These are phyloP conservation scores for Uronychia binucleata DNA, from an alignment of 73 alveolate species.

Conservation along the genomic window DNA sequence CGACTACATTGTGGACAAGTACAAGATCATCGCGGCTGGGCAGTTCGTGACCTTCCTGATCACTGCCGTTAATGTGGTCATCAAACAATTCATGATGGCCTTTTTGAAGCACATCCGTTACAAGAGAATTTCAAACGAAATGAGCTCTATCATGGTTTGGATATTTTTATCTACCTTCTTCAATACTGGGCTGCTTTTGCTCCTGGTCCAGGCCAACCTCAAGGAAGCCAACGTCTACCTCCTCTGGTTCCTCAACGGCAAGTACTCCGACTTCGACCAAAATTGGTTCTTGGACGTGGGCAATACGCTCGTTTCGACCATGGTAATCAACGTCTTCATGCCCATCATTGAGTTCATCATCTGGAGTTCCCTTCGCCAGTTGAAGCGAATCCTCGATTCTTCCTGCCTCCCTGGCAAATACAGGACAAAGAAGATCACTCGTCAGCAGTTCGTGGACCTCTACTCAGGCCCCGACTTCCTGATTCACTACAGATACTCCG, in stretches of 20 bases:
- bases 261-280: conserved; percentile 10
- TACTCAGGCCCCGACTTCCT: conserved; percentile 37
- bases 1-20: neutral
- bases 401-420: neutral
- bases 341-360: conserved; percentile 27
- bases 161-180: conserved; percentile 21
- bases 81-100: neutral
- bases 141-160: conserved; percentile 14
- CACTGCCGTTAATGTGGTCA: neutral
- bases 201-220: conserved; percentile 54
- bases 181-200: conserved; percentile 46
- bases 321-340: conserved; percentile 20
- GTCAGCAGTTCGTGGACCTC: conserved; percentile 10
- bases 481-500: conserved; percentile 36
- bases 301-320: conserved; percentile 1
- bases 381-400: conserved; percentile 8
- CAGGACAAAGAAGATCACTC: conserved; percentile 11
- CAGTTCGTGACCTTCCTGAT: neutral
- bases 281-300: conserved; percentile 34
- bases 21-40: neutral
- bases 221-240: conserved; percentile 8
- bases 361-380: neutral
- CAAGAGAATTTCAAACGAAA: neutral
- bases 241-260: conserved; percentile 5
- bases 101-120: neutral